These are phyloP conservation scores for Debaryomycetaceae sp. DNA, from an alignment of 1,139 yeast species.

Conservation along the genomic window DNA sequence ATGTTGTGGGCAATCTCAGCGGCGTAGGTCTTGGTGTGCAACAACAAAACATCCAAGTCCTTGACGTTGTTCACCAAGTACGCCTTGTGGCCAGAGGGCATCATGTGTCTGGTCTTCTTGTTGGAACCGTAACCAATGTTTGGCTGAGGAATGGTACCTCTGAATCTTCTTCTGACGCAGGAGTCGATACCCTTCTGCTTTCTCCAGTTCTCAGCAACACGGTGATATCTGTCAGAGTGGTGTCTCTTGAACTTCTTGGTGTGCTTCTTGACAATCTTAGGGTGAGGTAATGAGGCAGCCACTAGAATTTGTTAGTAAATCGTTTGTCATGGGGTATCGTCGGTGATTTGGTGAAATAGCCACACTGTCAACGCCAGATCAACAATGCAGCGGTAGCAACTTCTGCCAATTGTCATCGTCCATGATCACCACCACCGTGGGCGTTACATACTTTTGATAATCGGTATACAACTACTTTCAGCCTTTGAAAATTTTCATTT, in stretches of 20 bases:
- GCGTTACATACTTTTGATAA: constrained; percentile 11
- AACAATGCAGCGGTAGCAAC: too few relatives aligned
- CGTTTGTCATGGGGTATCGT: too few relatives aligned
- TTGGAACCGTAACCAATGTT: constrained; percentile 99
- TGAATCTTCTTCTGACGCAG: constrained; percentile 99
- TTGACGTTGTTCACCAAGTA: constrained; percentile 87
- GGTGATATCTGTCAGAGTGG: constrained; percentile 99
- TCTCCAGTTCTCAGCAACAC: constrained; percentile 99
- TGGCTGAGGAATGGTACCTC: constrained; percentile 99
- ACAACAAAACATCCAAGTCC: constrained; percentile 91
- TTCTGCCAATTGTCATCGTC: too few relatives aligned
- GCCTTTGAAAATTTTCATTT: constrained; percentile 10
- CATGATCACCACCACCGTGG: too few relatives aligned
- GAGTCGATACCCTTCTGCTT: constrained; percentile 99
- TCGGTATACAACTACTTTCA: constrained; percentile 9
- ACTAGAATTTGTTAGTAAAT: constrained; percentile 25
- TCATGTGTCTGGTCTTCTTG: constrained; percentile 95
- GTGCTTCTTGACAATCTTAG: constrained; percentile 99
- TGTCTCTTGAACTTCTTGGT: constrained; percentile 99
- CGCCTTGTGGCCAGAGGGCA: constrained; percentile 98
- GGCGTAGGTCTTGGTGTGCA: constrained; percentile 98
- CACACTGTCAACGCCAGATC: too few relatives aligned
- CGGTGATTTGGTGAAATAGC: too few relatives aligned
- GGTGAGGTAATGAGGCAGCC: constrained; percentile 99
- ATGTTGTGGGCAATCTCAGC: constrained; percentile 99